Conservation (phyloP, 23 red algal species). For the Chondrus crispus region DNA sequence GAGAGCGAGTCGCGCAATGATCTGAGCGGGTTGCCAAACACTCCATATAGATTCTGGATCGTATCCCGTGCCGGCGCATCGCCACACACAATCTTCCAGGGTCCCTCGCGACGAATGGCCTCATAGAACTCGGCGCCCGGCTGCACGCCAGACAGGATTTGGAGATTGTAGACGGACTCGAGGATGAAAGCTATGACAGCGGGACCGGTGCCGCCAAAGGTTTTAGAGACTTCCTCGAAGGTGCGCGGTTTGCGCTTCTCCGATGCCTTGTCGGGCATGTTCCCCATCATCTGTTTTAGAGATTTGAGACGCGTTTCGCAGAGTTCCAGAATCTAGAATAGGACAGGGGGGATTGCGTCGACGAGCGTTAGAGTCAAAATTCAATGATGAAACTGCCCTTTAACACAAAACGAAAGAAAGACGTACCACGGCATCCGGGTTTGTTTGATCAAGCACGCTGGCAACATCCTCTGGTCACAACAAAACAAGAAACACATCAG, state of each 20-base stretch:
- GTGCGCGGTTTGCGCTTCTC: background rate
- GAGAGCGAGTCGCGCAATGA: background rate
- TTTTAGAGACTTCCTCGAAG: background rate
- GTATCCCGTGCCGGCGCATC: conserved; percentile 20
- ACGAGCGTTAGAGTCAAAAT: background rate
- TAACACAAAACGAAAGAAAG: background rate
- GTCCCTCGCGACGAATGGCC: background rate
- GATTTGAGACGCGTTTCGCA: conserved; percentile 26
- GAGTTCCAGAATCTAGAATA: conserved; percentile 9
- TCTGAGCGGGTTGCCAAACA: background rate
- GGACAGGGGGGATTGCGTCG: too few species aligned
- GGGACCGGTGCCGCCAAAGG: background rate
- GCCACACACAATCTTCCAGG: background rate
- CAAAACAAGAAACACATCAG: too few species aligned
- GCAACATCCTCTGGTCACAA: background rate
- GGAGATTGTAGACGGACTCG: conserved; percentile 21
- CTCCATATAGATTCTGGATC: background rate
- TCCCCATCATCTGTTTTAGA: background rate
- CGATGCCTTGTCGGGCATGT: background rate
- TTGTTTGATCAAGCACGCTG: background rate
- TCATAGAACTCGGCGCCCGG: conserved; percentile 21
- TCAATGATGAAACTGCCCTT: background rate
- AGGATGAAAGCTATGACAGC: conserved; percentile 3
- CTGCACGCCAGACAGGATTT: conserved; percentile 6
- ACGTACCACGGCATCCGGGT: conserved; percentile 18